Evolutionary conservation across 2,329 filamentous ascomycete genomes (phyloP), one percentile per base, ranked within the genome.

Genomic region (Paecilomyces variotii): DNA sequence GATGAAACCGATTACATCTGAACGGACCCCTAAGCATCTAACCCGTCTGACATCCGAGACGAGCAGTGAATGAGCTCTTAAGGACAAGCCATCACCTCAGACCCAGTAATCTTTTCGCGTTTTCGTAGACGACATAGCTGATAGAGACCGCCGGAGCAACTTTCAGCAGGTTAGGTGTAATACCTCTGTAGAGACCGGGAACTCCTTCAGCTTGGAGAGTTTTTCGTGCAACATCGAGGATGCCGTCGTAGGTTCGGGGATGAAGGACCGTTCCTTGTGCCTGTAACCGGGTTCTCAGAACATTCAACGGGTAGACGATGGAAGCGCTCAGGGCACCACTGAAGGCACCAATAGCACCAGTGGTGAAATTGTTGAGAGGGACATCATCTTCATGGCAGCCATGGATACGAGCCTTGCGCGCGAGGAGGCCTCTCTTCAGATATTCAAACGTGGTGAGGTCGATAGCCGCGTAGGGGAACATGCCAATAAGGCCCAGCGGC

Each of bases 391-490:
- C 90, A 67, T 91, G 87, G 64, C 89, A 86, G 51, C 87, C 85
- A 9, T 84, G 76, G 34, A 81, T 76, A 59, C 84, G 85, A 11
- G 91, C 89, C 68, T 91, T 89, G 63, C 87, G 87, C 3, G 77
- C 77, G 34, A 88, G 83, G 63, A 95, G 85, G 6, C 81, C 81
- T 54, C 84, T 85, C 76, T 99, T 99, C 61, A 97, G 82, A 60
- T 94, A 86, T 76, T 99, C 94, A 69, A 97, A 99, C 0, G 91
- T 96, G 63, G 90, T 91, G 68, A 99, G 87, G 71, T 99, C 94
- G 70, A 99, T 95, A 55, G 94, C 94, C 50, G 91, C 93, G 73
- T 97, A 99, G 0, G 94, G 94, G 68, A 99, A 99, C 86, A 97
- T 97, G 71, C 94, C 94, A 55, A 97, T 78, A 3, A 99, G 82